A percentile compares a stretch with the other conserved stretches of the same genome.
Conservation (phyloP, 2,329 filamentous ascomycete species). For the Neofusicoccum ribis region DNA sequence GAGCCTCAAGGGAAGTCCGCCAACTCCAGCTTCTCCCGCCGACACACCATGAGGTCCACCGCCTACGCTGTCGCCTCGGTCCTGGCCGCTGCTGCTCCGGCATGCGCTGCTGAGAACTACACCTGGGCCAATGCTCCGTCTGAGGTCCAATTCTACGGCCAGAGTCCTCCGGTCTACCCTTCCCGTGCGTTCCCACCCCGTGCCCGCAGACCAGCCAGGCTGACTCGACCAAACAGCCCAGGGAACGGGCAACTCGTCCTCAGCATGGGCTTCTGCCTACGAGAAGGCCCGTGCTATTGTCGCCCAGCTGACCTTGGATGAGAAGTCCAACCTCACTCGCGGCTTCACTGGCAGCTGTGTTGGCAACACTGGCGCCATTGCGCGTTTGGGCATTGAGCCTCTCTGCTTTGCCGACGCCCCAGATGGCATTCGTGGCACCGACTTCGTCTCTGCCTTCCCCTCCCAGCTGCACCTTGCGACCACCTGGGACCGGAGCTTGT, state of each 20-base stretch:
- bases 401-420: slow-evolving; percentile 43
- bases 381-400: slow-evolving; percentile 38
- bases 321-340: slow-evolving; percentile 45
- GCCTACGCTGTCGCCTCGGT: slow-evolving; percentile 1
- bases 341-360: slow-evolving; percentile 35
- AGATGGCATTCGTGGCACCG: slow-evolving; percentile 34
- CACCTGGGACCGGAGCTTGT: slow-evolving; percentile 41
- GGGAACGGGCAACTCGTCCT: slow-evolving; percentile 24
- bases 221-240: slow-evolving; percentile 25
- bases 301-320: slow-evolving; percentile 41
- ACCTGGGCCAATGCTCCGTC: slow-evolving; percentile 22
- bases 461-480: slow-evolving; percentile 37
- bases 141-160: slow-evolving; percentile 31
- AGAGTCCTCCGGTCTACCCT: slow-evolving; percentile 34
- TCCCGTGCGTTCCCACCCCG: slow-evolving; percentile 26
- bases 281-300: slow-evolving; percentile 42
- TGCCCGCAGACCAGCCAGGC: too few relatives aligned
- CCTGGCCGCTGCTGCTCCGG: slow-evolving; percentile 16
- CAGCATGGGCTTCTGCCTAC: slow-evolving; percentile 32
- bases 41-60: slow-evolving; percentile 10
- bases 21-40: not conserved
- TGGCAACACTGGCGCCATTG: slow-evolving; percentile 38
- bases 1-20: not conserved
- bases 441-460: slow-evolving; percentile 34
- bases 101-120: slow-evolving; percentile 16